Conservation (phyloP, 352 stramenopile species). For the Aphanomyces stellatus region DNA sequence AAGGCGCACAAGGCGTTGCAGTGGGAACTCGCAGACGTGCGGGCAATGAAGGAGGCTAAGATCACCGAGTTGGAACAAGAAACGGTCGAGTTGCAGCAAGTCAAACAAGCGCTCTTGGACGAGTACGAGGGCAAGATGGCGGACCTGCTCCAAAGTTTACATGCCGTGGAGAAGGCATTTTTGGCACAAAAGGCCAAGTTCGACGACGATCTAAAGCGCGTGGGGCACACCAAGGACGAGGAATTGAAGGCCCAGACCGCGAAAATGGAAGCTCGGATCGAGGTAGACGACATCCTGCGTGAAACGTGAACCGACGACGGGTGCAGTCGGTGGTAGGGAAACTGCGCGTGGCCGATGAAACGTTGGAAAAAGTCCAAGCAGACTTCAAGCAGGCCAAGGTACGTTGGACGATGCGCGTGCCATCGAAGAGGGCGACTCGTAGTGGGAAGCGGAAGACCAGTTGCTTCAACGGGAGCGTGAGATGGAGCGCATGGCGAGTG, state of each 20-base stretch:
- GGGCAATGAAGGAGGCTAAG: conserved; percentile 43
- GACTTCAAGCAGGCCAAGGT: conserved; percentile 48
- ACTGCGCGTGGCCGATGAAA: conserved; percentile 42
- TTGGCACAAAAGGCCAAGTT: conserved; percentile 77
- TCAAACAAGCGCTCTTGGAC: conserved; percentile 71
- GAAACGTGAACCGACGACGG: conserved; percentile 24
- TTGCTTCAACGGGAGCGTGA: conserved; percentile 48
- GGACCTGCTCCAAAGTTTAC: conserved; percentile 66
- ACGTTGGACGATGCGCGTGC: background rate
- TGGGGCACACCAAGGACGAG: conserved; percentile 37
- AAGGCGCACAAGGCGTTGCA: conserved; percentile 57
- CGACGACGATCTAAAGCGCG: conserved; percentile 50
- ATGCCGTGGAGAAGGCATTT: conserved; percentile 74
- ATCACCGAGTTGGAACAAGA: conserved; percentile 59
- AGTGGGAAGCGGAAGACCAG: conserved; percentile 53
- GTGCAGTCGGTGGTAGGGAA: conserved; percentile 37
- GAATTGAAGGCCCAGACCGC: conserved; percentile 15
- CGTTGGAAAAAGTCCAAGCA: conserved; percentile 34
- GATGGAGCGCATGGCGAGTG: conserved; percentile 36
- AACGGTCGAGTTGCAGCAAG: conserved; percentile 41
- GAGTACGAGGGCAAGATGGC: conserved; percentile 84
- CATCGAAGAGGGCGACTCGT: background rate
- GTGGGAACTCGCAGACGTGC: conserved; percentile 60
- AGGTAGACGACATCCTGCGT: background rate
- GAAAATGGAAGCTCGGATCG: conserved; percentile 21